Base-by-base conservation (phyloP, 1,284 basidiomycete species). In the Volvariella surrecta region DNA sequence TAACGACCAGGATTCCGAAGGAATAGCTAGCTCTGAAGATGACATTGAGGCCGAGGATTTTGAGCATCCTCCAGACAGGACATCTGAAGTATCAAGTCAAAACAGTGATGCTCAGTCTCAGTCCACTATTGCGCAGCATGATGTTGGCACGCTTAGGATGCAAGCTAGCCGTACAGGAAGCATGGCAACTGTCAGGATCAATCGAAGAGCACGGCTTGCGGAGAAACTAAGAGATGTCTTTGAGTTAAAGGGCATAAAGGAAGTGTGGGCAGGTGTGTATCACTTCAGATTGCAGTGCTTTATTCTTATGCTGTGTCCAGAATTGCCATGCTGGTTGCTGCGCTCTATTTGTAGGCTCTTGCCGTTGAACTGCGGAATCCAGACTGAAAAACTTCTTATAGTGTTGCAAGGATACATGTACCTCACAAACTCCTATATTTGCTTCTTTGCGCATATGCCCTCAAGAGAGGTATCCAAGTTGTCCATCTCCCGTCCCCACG, bases 331-430 rank as follows among this genome's bases (percentile, higher is more conserved):
- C 58, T 92, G 88, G 86, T 67, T 95, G 38, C 64, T 96, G 50
- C 79, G 89, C 42, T 89, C 84, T 43, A 77, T 91, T 48, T 68
- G 90, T 92, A 56, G n/a, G 34, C 34, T 15, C 75, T 89, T 80
- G n/a, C 13, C 22, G 40, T 37, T 28, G n/a, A 37, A 20, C 44
- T 45, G 40, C 31, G 15, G 42, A 18, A 21, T 32, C n/a, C 22
- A 40, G 46, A 34, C 21, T 50, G 53, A 44, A 53, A 44, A 34
- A 42, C 34, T 24, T 21, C 21, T 34, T 17, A 22, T 50, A 92
- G 88, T 98, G 54, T 72, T 99, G 16, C 93, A 98, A 64, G 94
- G 94, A 13, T 96, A 95, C 60, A 88, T 98, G 76, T 99, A 95
- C 60, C 70, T 98, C 37, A 97, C 95, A 1, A 87, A 86, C 51